phyloP scores from a whole-genome alignment of 257 asterid genomes.

The Solanum medicagineum region DNA sequence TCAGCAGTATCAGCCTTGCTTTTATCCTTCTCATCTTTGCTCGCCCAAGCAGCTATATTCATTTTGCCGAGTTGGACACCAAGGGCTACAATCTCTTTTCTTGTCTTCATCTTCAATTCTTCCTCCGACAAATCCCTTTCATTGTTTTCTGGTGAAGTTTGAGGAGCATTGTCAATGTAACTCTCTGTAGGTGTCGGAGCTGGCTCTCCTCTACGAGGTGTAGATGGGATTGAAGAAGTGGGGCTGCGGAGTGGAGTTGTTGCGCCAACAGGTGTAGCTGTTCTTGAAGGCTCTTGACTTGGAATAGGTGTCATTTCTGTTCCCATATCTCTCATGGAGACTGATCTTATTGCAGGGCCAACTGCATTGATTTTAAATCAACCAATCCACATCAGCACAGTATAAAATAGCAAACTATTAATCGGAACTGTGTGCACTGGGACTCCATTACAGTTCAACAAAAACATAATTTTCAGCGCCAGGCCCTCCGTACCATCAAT shows the following conservation, averaged over 20 bases:
- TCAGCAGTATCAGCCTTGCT: constrained; percentile 25
- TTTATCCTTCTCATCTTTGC: constrained; percentile 67
- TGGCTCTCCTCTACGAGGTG: constrained; percentile 76
- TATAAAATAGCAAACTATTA: neutral
- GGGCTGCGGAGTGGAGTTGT: constrained; percentile 93
- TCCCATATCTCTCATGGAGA: constrained; percentile 98
- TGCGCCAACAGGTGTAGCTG: constrained; percentile 73
- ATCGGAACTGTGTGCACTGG: neutral
- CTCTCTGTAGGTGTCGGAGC: constrained; percentile 48
- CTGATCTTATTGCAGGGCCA: constrained; percentile 59
- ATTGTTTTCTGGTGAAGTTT: constrained; percentile 17
- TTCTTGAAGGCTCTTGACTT: constrained; percentile 94
- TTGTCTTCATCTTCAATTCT: constrained; percentile 65
- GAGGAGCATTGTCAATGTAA: constrained; percentile 8
- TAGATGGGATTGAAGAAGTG: constrained; percentile 76
- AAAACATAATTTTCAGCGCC: neutral
- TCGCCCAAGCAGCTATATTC: constrained; percentile 99
- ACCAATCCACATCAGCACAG: neutral
- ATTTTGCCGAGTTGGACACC: constrained; percentile 93
- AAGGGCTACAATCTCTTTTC: constrained; percentile 84
- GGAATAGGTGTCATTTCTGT: constrained; percentile 99
- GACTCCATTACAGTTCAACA: neutral
- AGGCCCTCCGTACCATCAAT: neutral
- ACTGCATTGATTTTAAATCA: constrained; percentile 8
- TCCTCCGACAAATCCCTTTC: constrained; percentile 62